phyloP scores from a whole-genome alignment of 495 filamentous ascomycete species.

The Aspergillus heteromorphus region DNA sequence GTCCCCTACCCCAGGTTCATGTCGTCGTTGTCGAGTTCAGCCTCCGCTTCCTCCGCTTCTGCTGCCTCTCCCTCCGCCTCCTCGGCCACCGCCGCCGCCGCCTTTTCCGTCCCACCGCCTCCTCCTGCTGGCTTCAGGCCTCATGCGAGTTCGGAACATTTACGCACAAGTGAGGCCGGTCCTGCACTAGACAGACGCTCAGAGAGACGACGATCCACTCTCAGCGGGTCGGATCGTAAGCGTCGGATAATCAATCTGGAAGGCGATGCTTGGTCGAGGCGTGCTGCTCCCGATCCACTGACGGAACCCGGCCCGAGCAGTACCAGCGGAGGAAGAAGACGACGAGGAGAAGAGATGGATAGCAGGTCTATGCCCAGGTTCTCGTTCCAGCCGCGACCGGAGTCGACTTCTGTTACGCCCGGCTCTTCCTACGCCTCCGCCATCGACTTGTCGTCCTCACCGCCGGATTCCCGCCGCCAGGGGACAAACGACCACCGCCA shows the following conservation, averaged over 20 bases:
- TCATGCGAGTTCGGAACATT: slow-evolving; percentile 16
- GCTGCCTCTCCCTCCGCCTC: slow-evolving; percentile 2
- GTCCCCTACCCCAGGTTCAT: slow-evolving; percentile 11
- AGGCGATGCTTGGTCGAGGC: slow-evolving; percentile 22
- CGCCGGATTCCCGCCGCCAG: slow-evolving; percentile 6
- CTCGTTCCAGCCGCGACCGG: slow-evolving; percentile 15
- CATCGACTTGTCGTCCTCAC: slow-evolving; percentile 36
- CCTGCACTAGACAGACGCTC: slow-evolving; percentile 15
- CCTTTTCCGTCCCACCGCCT: slow-evolving; percentile 6
- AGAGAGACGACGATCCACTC: slow-evolving; percentile 18
- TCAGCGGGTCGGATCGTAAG: slow-evolving; percentile 33
- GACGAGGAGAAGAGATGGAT: slow-evolving; percentile 16
- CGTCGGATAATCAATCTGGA: slow-evolving; percentile 30
- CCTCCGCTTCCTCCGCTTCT: slow-evolving; percentile 7
- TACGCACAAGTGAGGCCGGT: slow-evolving; percentile 16
- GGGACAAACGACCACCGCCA: slow-evolving; percentile 3
- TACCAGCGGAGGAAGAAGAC: neutral
- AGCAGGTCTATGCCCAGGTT: slow-evolving; percentile 19
- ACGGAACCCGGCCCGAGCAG: slow-evolving; percentile 13
- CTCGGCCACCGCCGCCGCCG: slow-evolving; percentile 2
- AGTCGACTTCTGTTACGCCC: slow-evolving; percentile 5
- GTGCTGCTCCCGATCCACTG: slow-evolving; percentile 14
- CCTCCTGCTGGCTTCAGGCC: slow-evolving; percentile 3
- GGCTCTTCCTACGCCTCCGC: slow-evolving; percentile 32
- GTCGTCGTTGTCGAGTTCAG: slow-evolving; percentile 22